Conservation (phyloP, 805 yeast species). For the Candida sithepensis region DNA sequence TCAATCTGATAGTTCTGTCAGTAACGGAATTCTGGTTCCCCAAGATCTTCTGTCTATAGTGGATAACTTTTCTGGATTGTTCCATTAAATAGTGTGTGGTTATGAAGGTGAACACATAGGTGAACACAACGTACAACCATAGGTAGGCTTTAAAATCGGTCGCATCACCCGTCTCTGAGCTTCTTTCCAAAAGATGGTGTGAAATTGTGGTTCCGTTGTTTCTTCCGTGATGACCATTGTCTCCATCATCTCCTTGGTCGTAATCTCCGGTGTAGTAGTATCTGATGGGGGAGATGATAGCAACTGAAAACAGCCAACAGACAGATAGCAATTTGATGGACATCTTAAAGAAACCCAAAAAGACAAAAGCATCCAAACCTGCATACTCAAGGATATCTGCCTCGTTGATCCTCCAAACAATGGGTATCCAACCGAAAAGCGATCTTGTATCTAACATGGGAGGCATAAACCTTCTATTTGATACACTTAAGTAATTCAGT, state of each 20-base stretch:
- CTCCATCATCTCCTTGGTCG: constrained; percentile 51
- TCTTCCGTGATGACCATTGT: constrained; percentile 18
- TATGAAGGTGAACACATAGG: constrained; percentile 76
- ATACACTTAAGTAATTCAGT: constrained; percentile 39
- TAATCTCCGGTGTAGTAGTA: constrained; percentile 78
- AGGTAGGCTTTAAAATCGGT: constrained; percentile 52
- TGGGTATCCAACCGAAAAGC: constrained; percentile 78
- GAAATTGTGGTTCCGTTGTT: background rate
- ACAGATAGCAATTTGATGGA: constrained; percentile 64
- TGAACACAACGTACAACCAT: constrained; percentile 86
- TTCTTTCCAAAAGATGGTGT: background rate
- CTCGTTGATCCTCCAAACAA: constrained; percentile 62
- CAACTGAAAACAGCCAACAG: constrained; percentile 66
- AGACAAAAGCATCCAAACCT: constrained; percentile 92
- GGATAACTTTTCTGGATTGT: constrained; percentile 71
- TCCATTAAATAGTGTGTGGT: constrained; percentile 57
- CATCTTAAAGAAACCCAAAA: constrained; percentile 86
- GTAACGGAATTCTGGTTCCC: constrained; percentile 88
- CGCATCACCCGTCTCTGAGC: constrained; percentile 6
- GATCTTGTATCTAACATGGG: constrained; percentile 57
- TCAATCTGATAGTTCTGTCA: constrained; percentile 81
- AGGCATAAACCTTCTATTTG: constrained; percentile 43
- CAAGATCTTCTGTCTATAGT: constrained; percentile 72
- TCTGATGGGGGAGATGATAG: constrained; percentile 80
- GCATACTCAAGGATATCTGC: constrained; percentile 80